Evolutionary conservation across 139 green algal genomes (phyloP).

Genomic region (Desmodesmus armatus): DNA sequence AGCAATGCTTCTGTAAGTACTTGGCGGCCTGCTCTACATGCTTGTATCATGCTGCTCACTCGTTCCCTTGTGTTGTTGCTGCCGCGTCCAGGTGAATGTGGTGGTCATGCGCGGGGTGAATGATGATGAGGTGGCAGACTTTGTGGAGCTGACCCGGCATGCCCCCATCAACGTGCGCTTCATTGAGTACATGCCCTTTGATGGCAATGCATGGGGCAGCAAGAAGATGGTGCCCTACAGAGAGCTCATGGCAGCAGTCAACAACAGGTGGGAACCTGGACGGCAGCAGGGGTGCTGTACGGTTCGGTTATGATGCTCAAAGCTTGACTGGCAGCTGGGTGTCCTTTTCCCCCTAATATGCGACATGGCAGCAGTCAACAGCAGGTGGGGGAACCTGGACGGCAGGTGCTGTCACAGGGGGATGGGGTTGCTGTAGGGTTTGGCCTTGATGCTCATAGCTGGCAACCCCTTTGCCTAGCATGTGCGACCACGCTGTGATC

Average conservation of each 20-base stretch:
- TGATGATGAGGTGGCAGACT: slow-evolving; percentile 96
- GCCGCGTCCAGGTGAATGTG: slow-evolving; percentile 93
- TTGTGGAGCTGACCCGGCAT: slow-evolving; percentile 91
- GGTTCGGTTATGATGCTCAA: too few relatives aligned
- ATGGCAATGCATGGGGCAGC: slow-evolving; percentile 95
- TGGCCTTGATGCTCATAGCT: too few relatives aligned
- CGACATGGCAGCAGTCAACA: too few relatives aligned
- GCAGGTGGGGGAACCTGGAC: too few relatives aligned
- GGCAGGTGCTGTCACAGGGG: too few relatives aligned
- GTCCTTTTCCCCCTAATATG: too few relatives aligned
- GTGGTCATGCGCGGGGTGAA: slow-evolving; percentile 98
- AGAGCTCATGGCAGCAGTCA: slow-evolving; percentile 71
- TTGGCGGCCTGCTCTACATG: background rate
- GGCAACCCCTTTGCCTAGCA: too few relatives aligned
- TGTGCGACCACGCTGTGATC: too few relatives aligned
- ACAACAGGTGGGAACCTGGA: slow-evolving; percentile 4
- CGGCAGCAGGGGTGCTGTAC: too few relatives aligned
- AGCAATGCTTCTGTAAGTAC: background rate
- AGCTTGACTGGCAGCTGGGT: too few relatives aligned
- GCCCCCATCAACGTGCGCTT: slow-evolving; percentile 97
- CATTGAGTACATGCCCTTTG: slow-evolving; percentile 99
- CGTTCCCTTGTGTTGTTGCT: background rate
- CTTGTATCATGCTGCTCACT: background rate
- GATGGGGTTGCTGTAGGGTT: too few relatives aligned
- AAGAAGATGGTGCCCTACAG: slow-evolving; percentile 92